phyloP scores from a whole-genome alignment of 2,329 filamentous ascomycete genomes.

The Hymenoscyphus fructigenus region DNA sequence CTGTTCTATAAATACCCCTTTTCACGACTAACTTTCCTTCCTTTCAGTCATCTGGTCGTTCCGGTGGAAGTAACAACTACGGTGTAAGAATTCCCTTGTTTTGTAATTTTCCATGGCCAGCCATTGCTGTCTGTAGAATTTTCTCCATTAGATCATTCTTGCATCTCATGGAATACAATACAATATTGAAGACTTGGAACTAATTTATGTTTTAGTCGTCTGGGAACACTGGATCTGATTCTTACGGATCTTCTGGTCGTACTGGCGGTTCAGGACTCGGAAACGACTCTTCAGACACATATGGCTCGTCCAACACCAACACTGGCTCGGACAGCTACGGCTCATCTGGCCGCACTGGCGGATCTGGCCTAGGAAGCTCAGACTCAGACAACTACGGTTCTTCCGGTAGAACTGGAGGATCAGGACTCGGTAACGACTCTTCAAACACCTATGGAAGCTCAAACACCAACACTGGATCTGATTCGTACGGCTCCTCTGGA shows the following conservation, averaged over 20 bases:
- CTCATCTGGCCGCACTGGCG: conserved; percentile 16
- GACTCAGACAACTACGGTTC: conserved; percentile 26
- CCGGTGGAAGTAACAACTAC: neutral
- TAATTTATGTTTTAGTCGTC: neutral
- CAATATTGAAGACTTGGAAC: neutral
- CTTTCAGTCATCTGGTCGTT: neutral
- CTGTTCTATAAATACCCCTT: neutral
- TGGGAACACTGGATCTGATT: conserved; percentile 26
- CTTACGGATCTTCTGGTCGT: conserved; percentile 30
- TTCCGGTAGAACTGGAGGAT: conserved; percentile 22
- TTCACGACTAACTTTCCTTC: neutral
- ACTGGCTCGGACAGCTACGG: conserved; percentile 30
- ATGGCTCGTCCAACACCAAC: conserved; percentile 18
- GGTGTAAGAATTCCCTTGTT: neutral
- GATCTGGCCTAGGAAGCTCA: conserved; percentile 15
- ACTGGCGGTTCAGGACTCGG: conserved; percentile 15
- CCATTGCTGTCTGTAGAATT: neutral
- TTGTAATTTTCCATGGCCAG: neutral
- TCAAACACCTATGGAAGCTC: conserved; percentile 31
- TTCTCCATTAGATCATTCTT: neutral
- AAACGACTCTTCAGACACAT: conserved; percentile 27
- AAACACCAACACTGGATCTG: neutral
- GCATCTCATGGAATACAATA: neutral
- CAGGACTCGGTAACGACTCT: conserved; percentile 23
- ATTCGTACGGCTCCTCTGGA: conserved; percentile 10